phyloP scores from a whole-genome alignment of 1,284 basidiomycete species.

The Bondarzewia mesenterica region DNA sequence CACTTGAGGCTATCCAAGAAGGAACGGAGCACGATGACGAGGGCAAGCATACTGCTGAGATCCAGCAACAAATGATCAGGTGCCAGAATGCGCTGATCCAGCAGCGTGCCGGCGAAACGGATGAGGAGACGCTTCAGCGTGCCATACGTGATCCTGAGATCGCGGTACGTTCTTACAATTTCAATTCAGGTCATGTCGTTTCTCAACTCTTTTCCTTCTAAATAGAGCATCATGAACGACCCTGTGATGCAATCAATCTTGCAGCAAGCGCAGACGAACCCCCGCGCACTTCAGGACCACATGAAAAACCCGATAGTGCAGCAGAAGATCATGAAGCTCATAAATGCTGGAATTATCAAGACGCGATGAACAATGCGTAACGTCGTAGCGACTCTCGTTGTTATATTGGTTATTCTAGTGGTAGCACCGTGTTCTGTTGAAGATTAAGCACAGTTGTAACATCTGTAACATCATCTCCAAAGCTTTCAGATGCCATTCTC shows the following conservation, averaged over 20 bases:
- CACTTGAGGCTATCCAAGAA: constrained; percentile 72
- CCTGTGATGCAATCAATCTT: constrained; percentile 92
- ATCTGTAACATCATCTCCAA: background rate
- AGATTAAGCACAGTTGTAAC: background rate
- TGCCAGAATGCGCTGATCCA: constrained; percentile 74
- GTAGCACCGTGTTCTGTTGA: too few relatives aligned
- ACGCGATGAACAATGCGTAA: constrained; percentile 44
- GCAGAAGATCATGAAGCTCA: constrained; percentile 85
- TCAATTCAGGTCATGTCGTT: background rate
- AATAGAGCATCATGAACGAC: constrained; percentile 75
- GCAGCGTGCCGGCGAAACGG: constrained; percentile 82
- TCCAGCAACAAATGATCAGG: constrained; percentile 73
- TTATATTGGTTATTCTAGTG: too few relatives aligned
- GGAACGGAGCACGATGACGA: constrained; percentile 73
- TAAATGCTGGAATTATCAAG: constrained; percentile 90
- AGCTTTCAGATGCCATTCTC: too few relatives aligned
- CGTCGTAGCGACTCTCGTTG: background rate
- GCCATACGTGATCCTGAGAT: constrained; percentile 98
- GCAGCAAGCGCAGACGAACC: constrained; percentile 90
- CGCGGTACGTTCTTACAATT: constrained; percentile 43
- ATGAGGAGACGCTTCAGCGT: constrained; percentile 87
- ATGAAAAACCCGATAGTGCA: constrained; percentile 91
- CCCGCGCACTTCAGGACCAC: constrained; percentile 88
- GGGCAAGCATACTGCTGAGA: constrained; percentile 75
- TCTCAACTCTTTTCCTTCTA: background rate